phyloP scores from a whole-genome alignment of 768 basidiomycete genomes.

The Coprinopsis cinerea region DNA sequence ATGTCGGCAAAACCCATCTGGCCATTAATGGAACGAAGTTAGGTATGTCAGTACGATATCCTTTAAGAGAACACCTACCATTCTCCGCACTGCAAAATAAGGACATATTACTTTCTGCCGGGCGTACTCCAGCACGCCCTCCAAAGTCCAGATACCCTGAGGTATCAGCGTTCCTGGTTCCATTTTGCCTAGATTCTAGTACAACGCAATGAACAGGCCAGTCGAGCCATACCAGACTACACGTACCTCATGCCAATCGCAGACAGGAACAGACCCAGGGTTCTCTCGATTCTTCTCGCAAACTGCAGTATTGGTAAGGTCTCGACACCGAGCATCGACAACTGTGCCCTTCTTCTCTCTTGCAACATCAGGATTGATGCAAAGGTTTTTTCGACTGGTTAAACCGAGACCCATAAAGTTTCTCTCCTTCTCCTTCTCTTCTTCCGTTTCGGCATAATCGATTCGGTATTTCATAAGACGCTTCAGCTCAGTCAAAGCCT shows the following conservation, averaged over 20 bases:
- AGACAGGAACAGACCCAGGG: slow-evolving; percentile 88
- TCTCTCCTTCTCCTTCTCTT: slow-evolving; percentile 70
- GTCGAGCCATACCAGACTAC: background rate
- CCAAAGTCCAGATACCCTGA: slow-evolving; percentile 88
- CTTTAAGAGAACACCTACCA: slow-evolving; percentile 47
- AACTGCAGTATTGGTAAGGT: slow-evolving; percentile 79
- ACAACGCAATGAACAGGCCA: slow-evolving; percentile 8
- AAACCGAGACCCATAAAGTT: slow-evolving; percentile 86
- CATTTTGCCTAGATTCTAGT: slow-evolving; percentile 72
- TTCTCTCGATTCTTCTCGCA: slow-evolving; percentile 80
- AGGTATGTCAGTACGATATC: slow-evolving; percentile 6
- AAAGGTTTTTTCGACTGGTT: slow-evolving; percentile 94
- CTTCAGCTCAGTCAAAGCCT: slow-evolving; percentile 92
- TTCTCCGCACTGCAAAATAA: slow-evolving; percentile 92
- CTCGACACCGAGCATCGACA: slow-evolving; percentile 94
- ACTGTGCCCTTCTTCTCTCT: slow-evolving; percentile 98
- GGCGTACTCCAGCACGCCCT: slow-evolving; percentile 86
- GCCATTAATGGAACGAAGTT: slow-evolving; percentile 6
- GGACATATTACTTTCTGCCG: slow-evolving; percentile 84
- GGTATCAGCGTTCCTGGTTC: slow-evolving; percentile 82
- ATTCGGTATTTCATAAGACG: slow-evolving; percentile 87
- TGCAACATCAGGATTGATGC: slow-evolving; percentile 91
- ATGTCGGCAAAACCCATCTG: slow-evolving; percentile 95
- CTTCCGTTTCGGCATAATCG: slow-evolving; percentile 63
- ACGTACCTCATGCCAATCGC: slow-evolving; percentile 91